Conservation (phyloP, 2,329 filamentous ascomycete species). For the Trichoderma semiorbis region DNA sequence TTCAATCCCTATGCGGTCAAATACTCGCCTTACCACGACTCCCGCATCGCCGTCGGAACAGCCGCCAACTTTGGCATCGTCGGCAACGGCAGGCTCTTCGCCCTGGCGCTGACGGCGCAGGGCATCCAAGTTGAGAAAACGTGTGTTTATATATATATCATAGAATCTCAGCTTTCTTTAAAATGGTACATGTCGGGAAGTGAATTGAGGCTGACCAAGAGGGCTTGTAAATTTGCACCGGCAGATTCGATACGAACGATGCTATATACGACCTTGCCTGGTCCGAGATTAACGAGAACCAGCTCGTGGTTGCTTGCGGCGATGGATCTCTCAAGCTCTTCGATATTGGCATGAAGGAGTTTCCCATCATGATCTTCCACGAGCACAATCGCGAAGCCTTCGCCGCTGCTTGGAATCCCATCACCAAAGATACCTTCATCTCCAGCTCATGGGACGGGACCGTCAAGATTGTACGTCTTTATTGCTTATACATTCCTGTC, state of each 20-base stretch:
- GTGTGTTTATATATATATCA: constrained; percentile 42
- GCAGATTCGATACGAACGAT: constrained; percentile 92
- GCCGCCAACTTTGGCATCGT: constrained; percentile 97
- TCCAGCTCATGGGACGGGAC: constrained; percentile 96
- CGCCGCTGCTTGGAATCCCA: constrained; percentile 86
- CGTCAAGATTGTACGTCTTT: constrained; percentile 68
- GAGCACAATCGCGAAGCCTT: constrained; percentile 94
- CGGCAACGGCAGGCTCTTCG: constrained; percentile 87
- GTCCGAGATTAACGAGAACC: constrained; percentile 96
- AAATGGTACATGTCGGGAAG: background rate
- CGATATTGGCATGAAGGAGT: constrained; percentile 75
- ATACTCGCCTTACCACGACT: constrained; percentile 98
- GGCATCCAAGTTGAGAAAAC: constrained; percentile 83
- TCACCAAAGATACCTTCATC: constrained; percentile 85
- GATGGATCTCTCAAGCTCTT: constrained; percentile 95
- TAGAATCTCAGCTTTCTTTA: background rate
- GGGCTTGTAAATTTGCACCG: background rate
- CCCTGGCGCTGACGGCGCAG: constrained; percentile 75
- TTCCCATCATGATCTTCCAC: constrained; percentile 86
- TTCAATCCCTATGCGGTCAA: constrained; percentile 97
- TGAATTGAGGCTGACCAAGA: background rate
- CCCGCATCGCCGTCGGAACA: constrained; percentile 81
- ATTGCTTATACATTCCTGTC: background rate
- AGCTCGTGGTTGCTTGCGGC: constrained; percentile 82
- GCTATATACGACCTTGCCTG: constrained; percentile 92